These are phyloP conservation scores for Pseudocercospora eumusae DNA, from an alignment of 2,329 filamentous ascomycete species.

Conservation along the genomic window DNA sequence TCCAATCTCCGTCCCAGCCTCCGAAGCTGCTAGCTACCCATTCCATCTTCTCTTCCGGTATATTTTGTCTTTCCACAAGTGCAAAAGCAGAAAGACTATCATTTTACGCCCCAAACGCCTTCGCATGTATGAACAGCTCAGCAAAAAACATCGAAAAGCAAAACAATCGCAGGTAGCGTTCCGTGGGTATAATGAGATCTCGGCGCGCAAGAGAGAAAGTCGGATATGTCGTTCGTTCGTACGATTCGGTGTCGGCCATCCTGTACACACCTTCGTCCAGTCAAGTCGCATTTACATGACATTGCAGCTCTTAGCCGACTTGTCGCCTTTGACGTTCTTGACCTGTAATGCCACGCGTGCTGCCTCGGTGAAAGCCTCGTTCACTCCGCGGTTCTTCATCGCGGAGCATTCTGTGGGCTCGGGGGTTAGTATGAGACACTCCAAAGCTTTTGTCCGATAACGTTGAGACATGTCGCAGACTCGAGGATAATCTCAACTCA, in stretches of 20 bases:
- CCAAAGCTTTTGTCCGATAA: neutral
- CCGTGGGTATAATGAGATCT: conserved; percentile 6
- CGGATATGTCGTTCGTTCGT: conserved; percentile 4
- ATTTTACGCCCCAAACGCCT: conserved; percentile 6
- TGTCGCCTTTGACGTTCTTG: conserved; percentile 53
- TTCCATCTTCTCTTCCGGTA: neutral
- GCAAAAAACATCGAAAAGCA: conserved; percentile 1
- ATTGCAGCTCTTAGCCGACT: conserved; percentile 30
- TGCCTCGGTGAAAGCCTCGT: conserved; percentile 97
- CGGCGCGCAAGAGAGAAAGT: neutral
- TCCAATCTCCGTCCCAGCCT: neutral
- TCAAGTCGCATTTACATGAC: conserved; percentile 23
- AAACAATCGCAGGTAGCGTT: neutral
- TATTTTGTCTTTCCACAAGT: neutral
- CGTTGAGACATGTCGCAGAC: neutral
- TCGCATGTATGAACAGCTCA: conserved; percentile 5
- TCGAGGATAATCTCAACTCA: conserved; percentile 36
- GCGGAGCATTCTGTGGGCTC: conserved; percentile 80
- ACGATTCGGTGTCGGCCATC: neutral
- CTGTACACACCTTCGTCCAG: neutral
- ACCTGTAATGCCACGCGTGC: conserved; percentile 80
- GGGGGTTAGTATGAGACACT: conserved; percentile 7
- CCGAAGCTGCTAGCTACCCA: neutral
- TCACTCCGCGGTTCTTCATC: conserved; percentile 96
- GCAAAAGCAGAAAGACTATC: neutral